A percentile compares a stretch with the other conserved stretches of the same genome.
These are phyloP conservation scores for Fusarium duplospermum DNA, from an alignment of 2,329 filamentous ascomycete genomes.

Conservation along the genomic window DNA sequence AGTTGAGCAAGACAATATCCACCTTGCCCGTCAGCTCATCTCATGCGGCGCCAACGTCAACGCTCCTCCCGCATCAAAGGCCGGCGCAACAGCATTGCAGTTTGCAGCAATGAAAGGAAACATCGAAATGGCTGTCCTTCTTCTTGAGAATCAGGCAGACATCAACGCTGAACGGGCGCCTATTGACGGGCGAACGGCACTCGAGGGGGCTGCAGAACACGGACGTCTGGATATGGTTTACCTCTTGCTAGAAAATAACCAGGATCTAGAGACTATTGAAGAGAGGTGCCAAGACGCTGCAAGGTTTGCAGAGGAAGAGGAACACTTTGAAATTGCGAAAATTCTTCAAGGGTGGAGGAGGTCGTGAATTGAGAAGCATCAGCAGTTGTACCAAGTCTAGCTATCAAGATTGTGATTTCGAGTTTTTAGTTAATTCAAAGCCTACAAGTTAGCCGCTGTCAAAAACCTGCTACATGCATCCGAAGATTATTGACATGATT, in stretches of 20 bases:
- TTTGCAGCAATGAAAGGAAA: not conserved
- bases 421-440: too few relatives aligned
- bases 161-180: not conserved
- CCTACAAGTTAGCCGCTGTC: too few relatives aligned
- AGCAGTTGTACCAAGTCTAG: too few relatives aligned
- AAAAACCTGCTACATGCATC: too few relatives aligned
- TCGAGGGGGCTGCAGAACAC: not conserved
- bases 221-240: not conserved
- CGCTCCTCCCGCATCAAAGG: not conserved
- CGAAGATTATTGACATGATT: too few relatives aligned
- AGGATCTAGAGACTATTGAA: not conserved
- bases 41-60: not conserved
- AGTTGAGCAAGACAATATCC: too few relatives aligned
- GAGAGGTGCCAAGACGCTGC: not conserved
- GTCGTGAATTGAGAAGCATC: not conserved
- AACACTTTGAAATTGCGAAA: not conserved
- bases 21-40: not conserved
- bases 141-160: not conserved
- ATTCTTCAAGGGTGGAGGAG: not conserved
- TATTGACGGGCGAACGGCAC: accelerated
- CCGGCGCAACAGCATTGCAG: not conserved
- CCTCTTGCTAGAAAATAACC: not conserved
- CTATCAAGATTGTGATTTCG: too few relatives aligned
- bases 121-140: not conserved
- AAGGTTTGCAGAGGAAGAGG: not conserved